Base-by-base conservation (phyloP, 208 protist species). In the Borovskyia barvae region DNA sequence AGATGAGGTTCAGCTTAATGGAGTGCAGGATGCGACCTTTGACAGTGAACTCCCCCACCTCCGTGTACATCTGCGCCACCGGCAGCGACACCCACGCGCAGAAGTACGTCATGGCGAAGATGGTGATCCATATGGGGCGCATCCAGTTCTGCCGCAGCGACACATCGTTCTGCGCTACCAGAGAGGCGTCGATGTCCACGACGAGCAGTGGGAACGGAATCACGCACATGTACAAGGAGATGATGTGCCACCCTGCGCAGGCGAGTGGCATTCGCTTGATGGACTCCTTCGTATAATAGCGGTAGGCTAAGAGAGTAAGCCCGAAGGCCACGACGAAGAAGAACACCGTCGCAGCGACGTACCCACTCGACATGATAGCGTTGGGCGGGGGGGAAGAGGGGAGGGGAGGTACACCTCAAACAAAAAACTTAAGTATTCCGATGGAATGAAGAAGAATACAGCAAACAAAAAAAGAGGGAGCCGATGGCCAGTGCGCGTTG, bases 11-110 rank as follows among this genome's bases (percentile, higher is more conserved):
- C 9, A 75, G 46, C 66, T 83, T 93, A 40, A 93, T 77, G 9
- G 88, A 75, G 63, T 78, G 69, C 24, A 76, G 24, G 17, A 97
- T 58, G 35, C 71, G 71, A 24, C 46, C 48, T 43, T 82, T 77
- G 24, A 77, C 72, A 1, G 70, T 86, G 60, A 97, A 95, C 49
- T 93, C 74, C 25, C 91, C 91, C 29, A 88, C 80, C 33, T 88
- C 77, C 32, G 81, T 91, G 68, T 93, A 95, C 67, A 77, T 75
- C 64, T 97, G 88, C 25, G 82, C 81, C 0, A 97, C 61, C 8
- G 91, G 91, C 15, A 97, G 68, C n/a, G 86, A 68, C 6, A 90
- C 69, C 89, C 91, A 97, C 4, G 82, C 84, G 49, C 83, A 89
- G 39, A 87, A 75, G 72, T 97, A 92, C 19, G 89, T 93, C 37